These are phyloP conservation scores for Diaporthe velutina DNA, from an alignment of 2,329 filamentous ascomycete genomes.

Conservation along the genomic window DNA sequence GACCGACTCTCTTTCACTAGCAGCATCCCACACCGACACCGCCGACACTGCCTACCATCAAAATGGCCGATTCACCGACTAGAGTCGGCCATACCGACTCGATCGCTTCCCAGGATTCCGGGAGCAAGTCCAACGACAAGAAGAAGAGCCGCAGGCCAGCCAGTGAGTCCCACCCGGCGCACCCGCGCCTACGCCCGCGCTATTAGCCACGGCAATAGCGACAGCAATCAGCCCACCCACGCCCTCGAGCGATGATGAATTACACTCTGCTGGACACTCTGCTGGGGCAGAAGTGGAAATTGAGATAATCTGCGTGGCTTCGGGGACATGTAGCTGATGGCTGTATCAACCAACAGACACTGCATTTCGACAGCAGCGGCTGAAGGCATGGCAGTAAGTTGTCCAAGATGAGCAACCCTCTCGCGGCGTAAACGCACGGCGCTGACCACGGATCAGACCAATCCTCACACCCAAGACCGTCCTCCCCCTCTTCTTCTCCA, in stretches of 20 bases:
- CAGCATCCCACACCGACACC: conserved; percentile 23
- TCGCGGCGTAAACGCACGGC: not conserved
- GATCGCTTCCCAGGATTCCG: conserved; percentile 67
- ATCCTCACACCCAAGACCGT: conserved; percentile 97
- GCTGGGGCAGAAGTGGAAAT: not conserved
- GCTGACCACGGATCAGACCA: conserved; percentile 68
- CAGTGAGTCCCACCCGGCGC: conserved; percentile 68
- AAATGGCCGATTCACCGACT: conserved; percentile 63
- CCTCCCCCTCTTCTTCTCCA: conserved; percentile 88
- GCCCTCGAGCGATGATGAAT: not conserved
- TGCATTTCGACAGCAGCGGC: conserved; percentile 93
- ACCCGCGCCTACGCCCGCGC: conserved; percentile 10
- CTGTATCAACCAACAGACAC: conserved; percentile 73
- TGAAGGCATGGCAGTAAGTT: conserved; percentile 98
- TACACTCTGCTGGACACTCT: not conserved
- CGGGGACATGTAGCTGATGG: conserved; percentile 37
- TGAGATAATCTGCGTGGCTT: not conserved
- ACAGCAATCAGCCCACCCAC: conserved; percentile 1
- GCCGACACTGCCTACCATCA: conserved; percentile 39
- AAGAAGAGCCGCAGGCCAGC: conserved; percentile 92
- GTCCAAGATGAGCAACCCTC: conserved; percentile 40
- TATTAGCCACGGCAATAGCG: not conserved
- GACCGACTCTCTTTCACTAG: conserved; percentile 24
- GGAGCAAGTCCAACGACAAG: conserved; percentile 74
- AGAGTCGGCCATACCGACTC: conserved; percentile 64